Conservation (phyloP, 1,139 yeast species). For the Scheffersomyces illinoinensis region DNA sequence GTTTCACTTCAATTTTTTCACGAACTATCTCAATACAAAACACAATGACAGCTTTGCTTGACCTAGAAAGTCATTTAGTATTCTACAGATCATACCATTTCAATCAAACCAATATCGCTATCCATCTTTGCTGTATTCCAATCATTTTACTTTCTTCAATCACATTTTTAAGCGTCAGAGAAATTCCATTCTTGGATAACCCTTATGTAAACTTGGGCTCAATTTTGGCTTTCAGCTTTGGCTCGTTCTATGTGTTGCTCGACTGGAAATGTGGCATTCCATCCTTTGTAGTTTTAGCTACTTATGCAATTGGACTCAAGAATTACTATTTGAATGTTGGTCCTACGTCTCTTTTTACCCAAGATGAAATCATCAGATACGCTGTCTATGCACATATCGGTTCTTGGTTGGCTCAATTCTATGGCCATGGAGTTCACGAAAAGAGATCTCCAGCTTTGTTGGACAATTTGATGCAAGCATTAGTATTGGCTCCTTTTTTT, state of each 20-base stretch:
- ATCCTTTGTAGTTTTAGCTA: constrained; percentile 35
- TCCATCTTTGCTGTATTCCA: constrained; percentile 83
- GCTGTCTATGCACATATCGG: constrained; percentile 45
- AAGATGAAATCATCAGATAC: constrained; percentile 22
- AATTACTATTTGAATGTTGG: constrained; percentile 18
- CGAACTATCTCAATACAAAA: too few relatives aligned
- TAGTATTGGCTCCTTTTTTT: constrained; percentile 89
- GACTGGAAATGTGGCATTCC: constrained; percentile 46
- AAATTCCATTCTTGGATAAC: constrained; percentile 15
- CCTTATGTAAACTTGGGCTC: constrained; percentile 45
- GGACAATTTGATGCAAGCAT: constrained; percentile 80
- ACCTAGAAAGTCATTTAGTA: constrained; percentile 67
- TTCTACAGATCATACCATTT: constrained; percentile 86
- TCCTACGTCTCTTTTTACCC: constrained; percentile 23
- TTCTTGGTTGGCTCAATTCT: constrained; percentile 85
- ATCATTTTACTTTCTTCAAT: constrained; percentile 61
- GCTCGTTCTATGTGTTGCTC: constrained; percentile 41
- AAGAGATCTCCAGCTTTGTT: constrained; percentile 82
- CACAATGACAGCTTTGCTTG: constrained; percentile 24
- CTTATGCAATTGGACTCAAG: constrained; percentile 43
- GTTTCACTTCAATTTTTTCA: too few relatives aligned
- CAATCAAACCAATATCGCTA: constrained; percentile 64
- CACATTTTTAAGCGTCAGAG: constrained; percentile 32
- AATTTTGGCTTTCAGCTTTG: constrained; percentile 33
- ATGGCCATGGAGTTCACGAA: constrained; percentile 86